A percentile compares a stretch with the other conserved stretches of the same genome.
Conservation (phyloP, 1,284 basidiomycete genomes). For the Hortiboletus rubellus region DNA sequence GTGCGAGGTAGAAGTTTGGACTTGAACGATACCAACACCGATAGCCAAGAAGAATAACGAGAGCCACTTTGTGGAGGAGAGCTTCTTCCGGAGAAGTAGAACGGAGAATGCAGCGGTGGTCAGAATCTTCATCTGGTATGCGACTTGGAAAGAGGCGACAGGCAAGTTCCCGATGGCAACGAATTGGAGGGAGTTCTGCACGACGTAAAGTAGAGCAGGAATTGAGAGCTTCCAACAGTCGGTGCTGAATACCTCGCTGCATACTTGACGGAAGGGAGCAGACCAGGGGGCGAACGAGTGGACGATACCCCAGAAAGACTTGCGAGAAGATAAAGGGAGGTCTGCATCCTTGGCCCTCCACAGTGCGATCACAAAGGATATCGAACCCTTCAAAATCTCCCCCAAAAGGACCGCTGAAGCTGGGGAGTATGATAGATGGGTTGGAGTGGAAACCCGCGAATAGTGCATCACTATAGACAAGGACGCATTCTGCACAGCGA, state of each 20-base stretch:
- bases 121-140: slow-evolving; percentile 95
- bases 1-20: slow-evolving; percentile 54
- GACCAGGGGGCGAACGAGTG: slow-evolving; percentile 42
- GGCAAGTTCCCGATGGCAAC: slow-evolving; percentile 90
- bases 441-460: slow-evolving; percentile 82
- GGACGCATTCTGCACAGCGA: slow-evolving; percentile 96
- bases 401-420: slow-evolving; percentile 92
- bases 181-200: slow-evolving; percentile 95
- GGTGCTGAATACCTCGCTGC: slow-evolving; percentile 62
- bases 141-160: slow-evolving; percentile 90
- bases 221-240: slow-evolving; percentile 98
- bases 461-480: slow-evolving; percentile 97
- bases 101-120: slow-evolving; percentile 95
- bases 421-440: slow-evolving; percentile 82
- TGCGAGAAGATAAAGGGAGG: slow-evolving; percentile 43
- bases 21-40: slow-evolving; percentile 91
- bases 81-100: slow-evolving; percentile 71
- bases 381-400: slow-evolving; percentile 89
- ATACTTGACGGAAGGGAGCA: slow-evolving; percentile 54
- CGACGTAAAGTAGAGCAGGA: slow-evolving; percentile 93
- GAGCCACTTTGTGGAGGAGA: slow-evolving; percentile 79
- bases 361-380: slow-evolving; percentile 80
- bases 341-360: slow-evolving; percentile 45
- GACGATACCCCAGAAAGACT: slow-evolving; percentile 43
- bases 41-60: slow-evolving; percentile 82